Evolutionary conservation across 2,329 filamentous ascomycete genomes (phyloP), one percentile per base, ranked within the genome.

Genomic region (Diplodia mutila): DNA sequence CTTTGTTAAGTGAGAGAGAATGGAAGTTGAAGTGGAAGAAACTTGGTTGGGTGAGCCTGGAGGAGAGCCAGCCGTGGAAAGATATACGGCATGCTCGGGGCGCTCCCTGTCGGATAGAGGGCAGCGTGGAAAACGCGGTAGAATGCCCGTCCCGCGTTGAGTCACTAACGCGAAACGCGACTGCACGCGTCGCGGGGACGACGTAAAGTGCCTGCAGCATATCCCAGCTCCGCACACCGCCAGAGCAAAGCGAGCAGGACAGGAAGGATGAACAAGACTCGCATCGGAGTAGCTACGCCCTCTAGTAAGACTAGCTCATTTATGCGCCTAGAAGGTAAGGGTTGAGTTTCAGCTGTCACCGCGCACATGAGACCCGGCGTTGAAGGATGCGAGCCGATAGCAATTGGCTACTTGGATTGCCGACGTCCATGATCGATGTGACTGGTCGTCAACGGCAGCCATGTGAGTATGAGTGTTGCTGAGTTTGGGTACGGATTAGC

Each of bases 141-240:
- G 23, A 3, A 16, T 59, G 55, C 34, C 55, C 53, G 53, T 21
- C 32, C 14, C 32, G 32, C 55, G 37, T n/a, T 49, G 27, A 61
- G 23, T 46, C 37, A 61, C 37, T 23, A 23, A 29, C 55, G 37
- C 55, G 55, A 29, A 18, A 46, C 57, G 57, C 57, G 39, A 14
- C 1, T 2, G 42, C 25, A 49, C 57, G 57, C 57, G 39, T 61
- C 37, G 39, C 57, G 34, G 25, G 37, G 57, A 29, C 46, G 11
- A 21, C 16, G 32, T 57, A 39, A 57, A 57, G 53, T 57, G 53
- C 34, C 21, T 39, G 53, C 53, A 57, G 53, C 53, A 23, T 37
- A 37, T 37, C 34, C 34, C 34, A 37, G 34, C 2, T 3, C 18
- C 34, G 14, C 57, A 46, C 25, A 48, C 55, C 51, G 52, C 52